Base-by-base conservation (phyloP, 345 rosid species). In the Litchi chinensis region DNA sequence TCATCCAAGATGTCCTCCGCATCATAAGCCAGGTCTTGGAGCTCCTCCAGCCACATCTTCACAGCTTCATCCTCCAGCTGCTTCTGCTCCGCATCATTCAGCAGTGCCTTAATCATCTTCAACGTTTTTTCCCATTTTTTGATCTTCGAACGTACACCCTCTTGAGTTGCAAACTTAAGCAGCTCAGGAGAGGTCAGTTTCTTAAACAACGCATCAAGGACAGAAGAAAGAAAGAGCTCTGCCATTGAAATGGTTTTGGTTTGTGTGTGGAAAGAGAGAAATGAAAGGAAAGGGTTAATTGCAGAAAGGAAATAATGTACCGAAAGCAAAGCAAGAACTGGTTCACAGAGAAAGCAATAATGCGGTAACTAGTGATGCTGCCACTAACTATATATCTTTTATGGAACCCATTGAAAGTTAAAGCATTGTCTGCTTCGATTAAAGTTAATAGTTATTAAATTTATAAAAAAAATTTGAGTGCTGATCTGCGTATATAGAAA, bases 1-100 rank as follows among this genome's bases (percentile, higher is more conserved):
- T 70, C 74, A 26, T 70, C 60, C 40, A 50, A 28, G 22, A 43
- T 22, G 28, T 68, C 72, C 56, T 22, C 72, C 24, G 16, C 72
- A 22, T 68, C 72, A 24, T 70, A 50, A 13, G 60, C 41, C 60
- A 48, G 3, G 15, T 26, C 60, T 52, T 3, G 24, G 40, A 44
- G 57, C 12, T 46, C 10, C 9, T 24, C 73, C 5, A 24, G 57
- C 73, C 37, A 22, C n/a, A 24, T 70, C 41, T 48, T 26, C 39
- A 70, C 60, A 26, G 74, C 74, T 2, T 1, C 8, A 7, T 48
- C 8, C 2, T 6, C 4, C 59, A 7, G 39, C 41, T 70, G 60
- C 62, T 70, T 48, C 60, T 70, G 0, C 56, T 44, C 56, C 0
- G 74, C 71, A 19, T 67, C 71, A 2, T 0, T 8, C 13, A 67